Percentiles rank a stretch among this genome's conserved stretches.
phyloP scores from a whole-genome alignment of 169 alveolate genomes.

The Theileria parva region DNA sequence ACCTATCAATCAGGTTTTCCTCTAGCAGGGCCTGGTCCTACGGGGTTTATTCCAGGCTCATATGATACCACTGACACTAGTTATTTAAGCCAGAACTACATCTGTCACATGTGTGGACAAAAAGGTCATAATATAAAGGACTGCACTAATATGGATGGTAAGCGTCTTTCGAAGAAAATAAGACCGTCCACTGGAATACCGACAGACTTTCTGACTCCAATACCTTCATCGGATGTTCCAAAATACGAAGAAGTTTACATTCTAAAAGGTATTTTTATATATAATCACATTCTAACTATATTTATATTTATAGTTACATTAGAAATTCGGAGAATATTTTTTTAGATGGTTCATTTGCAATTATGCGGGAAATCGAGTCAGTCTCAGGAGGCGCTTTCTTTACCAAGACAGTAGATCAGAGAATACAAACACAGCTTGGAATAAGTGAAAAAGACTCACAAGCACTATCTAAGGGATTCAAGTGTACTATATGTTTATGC shows the following conservation, averaged over 20 bases:
- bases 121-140: slow-evolving; percentile 83
- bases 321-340: background rate
- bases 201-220: slow-evolving; percentile 76
- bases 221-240: slow-evolving; percentile 74
- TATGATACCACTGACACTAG: background rate
- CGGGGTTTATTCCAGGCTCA: background rate
- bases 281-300: background rate
- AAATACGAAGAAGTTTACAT: slow-evolving; percentile 79
- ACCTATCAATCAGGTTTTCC: background rate
- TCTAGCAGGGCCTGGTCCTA: background rate
- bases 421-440: slow-evolving; percentile 75
- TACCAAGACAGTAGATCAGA: slow-evolving; percentile 82
- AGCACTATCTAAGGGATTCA: slow-evolving; percentile 61
- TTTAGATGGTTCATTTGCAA: slow-evolving; percentile 82
- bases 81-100: slow-evolving; percentile 47
- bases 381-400: slow-evolving; percentile 84
- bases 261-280: slow-evolving; percentile 44
- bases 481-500: slow-evolving; percentile 77
- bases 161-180: slow-evolving; percentile 76
- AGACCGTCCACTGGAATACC: slow-evolving; percentile 87
- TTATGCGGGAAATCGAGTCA: slow-evolving; percentile 79
- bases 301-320: background rate
- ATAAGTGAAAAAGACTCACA: slow-evolving; percentile 66
- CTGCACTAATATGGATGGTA: slow-evolving; percentile 75
- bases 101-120: slow-evolving; percentile 87